Evolutionary conservation across 192 early-diverging fungal species (phyloP).

Genomic region (Chytriomyces hyalinus): DNA sequence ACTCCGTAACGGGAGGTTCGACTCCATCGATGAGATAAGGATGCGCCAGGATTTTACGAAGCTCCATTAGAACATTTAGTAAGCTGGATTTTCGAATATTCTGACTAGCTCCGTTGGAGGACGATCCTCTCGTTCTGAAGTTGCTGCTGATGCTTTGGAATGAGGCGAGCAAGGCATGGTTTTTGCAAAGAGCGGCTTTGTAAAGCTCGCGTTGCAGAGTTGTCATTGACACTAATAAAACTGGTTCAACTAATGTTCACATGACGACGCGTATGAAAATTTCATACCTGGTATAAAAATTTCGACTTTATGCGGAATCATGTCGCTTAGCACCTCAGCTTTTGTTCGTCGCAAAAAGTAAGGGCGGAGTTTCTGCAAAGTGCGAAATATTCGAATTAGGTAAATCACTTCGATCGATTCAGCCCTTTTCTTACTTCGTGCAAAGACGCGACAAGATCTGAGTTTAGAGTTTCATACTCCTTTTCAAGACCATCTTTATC

Average conservation of each 20-base stretch:
- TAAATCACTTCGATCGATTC: no score
- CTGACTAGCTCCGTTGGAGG: slow-evolving; percentile 38
- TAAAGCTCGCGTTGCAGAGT: slow-evolving; percentile 72
- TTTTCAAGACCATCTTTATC: slow-evolving; percentile 65
- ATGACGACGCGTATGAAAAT: neutral
- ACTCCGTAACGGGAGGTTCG: slow-evolving; percentile 44
- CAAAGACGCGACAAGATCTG: neutral
- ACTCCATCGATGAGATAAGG: slow-evolving; percentile 65
- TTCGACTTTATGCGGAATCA: slow-evolving; percentile 62
- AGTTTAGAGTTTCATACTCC: neutral
- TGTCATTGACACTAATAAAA: slow-evolving; percentile 77
- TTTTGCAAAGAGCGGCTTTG: slow-evolving; percentile 63
- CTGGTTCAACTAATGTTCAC: slow-evolving; percentile 39
- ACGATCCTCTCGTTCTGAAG: slow-evolving; percentile 32
- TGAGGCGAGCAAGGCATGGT: slow-evolving; percentile 51
- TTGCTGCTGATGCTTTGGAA: slow-evolving; percentile 41
- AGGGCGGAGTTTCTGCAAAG: slow-evolving; percentile 57
- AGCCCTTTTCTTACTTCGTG: no score
- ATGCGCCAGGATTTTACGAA: slow-evolving; percentile 74
- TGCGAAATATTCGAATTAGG: no score
- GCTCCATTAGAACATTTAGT: slow-evolving; percentile 67
- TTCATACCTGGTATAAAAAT: neutral
- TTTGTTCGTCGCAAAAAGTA: slow-evolving; percentile 79
- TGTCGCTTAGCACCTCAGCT: slow-evolving; percentile 48
- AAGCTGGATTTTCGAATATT: neutral